Base-by-base conservation (phyloP, 768 basidiomycete species). In the Grammothele lineata region DNA sequence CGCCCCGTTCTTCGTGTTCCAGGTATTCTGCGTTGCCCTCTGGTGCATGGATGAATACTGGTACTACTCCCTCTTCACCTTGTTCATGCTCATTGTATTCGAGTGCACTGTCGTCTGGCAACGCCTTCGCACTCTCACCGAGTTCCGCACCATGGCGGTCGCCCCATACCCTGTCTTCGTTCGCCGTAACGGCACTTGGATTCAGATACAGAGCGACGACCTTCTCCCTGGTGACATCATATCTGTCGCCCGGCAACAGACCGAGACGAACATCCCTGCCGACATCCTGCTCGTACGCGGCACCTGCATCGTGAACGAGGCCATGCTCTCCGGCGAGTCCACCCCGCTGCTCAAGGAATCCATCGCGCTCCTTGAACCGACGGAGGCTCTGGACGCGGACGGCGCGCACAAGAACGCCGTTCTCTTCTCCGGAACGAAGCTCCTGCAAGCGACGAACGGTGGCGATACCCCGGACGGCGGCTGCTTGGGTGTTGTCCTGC, bases 71-170 rank as follows among this genome's bases (percentile, higher is more conserved):
- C 66, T 99, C 33, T 99, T 99, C 71, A 98, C 96, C 2, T 74
- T 94, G 21, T 97, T 99, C 78, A 99, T 99, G 96, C 75, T 99
- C 27, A 71, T 99, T 38, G 87, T 96, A 53, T 99, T 99, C 62
- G 96, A 99, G 69, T 98, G 94, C 68, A 98, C 96, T 1, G 93
- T 96, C 19, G 95, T 98, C 24, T 98, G 89, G 83, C 96, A 98
- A 85, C 89, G 96, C n/a, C 76, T 97, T 15, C 76, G 81, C 58
- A 99, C 96, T 4, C 67, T 98, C 38, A 89, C 84, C 9, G 96
- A 99, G 65, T 99, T 99, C 69, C 75, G 95, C 47, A 96, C 94
- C 0, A 99, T 99, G 96, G 83, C 90, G 17, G 83, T 98, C 32
- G 80, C 80, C 15, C 96, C 96, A 0, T 99, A 88, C 69, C 77